Conservation (phyloP, 257 asterid species). For the Mitragyna speciosa region DNA sequence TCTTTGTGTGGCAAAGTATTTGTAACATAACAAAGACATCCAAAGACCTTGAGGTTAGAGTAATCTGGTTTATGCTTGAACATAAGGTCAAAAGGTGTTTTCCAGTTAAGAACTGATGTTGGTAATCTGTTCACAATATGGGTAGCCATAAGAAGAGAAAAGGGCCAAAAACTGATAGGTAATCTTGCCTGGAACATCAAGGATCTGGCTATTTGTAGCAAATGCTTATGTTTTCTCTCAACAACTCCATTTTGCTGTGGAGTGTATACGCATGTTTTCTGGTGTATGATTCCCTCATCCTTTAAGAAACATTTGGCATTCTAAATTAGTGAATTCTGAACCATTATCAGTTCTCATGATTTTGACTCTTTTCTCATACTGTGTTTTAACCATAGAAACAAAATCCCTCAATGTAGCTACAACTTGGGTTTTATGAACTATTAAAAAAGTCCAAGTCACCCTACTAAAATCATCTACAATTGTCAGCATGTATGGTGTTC, state of each 20-base stretch:
- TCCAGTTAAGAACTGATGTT: background rate
- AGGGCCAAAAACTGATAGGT: too few relatives aligned
- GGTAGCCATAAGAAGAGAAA: too few relatives aligned
- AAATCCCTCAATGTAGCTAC: background rate
- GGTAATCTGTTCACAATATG: background rate
- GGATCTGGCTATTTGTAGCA: too few relatives aligned
- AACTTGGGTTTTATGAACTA: background rate
- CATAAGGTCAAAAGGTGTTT: background rate
- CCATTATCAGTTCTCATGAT: background rate
- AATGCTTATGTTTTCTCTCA: background rate
- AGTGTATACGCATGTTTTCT: background rate
- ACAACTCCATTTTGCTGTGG: background rate
- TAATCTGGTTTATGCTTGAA: background rate
- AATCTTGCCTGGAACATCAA: too few relatives aligned
- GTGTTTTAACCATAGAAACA: background rate
- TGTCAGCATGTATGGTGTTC: background rate
- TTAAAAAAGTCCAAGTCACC: background rate
- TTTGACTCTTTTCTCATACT: background rate
- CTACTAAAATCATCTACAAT: background rate
- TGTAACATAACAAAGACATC: background rate
- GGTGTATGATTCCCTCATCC: background rate
- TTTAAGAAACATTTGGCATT: background rate
- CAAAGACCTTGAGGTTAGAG: background rate
- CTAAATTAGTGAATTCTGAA: background rate
- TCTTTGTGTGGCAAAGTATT: background rate